phyloP scores from a whole-genome alignment of 2,329 filamentous ascomycete species.

The Thelonectria olida region DNA sequence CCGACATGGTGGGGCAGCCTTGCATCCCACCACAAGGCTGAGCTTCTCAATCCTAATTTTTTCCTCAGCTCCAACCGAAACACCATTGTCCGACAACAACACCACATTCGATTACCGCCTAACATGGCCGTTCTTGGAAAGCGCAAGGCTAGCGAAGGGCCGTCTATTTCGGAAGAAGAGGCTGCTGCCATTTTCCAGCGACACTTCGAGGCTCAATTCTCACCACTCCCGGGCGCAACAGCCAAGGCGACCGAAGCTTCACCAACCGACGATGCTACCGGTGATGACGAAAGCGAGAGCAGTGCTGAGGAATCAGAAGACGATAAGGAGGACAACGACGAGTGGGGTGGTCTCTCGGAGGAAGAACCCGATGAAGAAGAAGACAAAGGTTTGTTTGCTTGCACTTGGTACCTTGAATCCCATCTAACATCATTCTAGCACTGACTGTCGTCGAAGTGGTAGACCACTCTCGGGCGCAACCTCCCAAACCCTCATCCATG shows the following conservation, averaged over 20 bases:
- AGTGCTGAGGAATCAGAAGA: conserved; percentile 43
- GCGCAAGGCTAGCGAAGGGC: conserved; percentile 51
- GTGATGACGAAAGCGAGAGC: conserved; percentile 39
- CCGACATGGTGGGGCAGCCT: conserved; percentile 38
- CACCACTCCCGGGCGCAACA: conserved; percentile 65
- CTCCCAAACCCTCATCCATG: conserved; percentile 55
- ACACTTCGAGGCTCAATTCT: conserved; percentile 90
- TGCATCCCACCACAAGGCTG: conserved; percentile 35
- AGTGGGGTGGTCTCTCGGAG: conserved; percentile 5
- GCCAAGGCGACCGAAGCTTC: conserved; percentile 36
- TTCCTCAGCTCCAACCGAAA: conserved; percentile 18
- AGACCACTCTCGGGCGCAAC: conserved; percentile 60
- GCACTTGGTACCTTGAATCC: not conserved
- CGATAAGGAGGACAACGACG: conserved; percentile 44
- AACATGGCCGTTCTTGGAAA: conserved; percentile 60
- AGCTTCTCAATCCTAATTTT: conserved; percentile 30
- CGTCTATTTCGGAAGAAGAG: conserved; percentile 54
- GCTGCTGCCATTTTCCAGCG: conserved; percentile 80
- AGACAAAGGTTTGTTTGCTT: conserved; percentile 26
- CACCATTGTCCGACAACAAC: conserved; percentile 14
- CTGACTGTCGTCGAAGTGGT: conserved; percentile 68
- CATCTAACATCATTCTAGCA: not conserved
- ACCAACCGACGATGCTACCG: conserved; percentile 39
- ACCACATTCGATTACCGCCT: not conserved
- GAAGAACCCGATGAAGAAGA: conserved; percentile 31